A percentile compares a stretch with the other conserved stretches of the same genome.
These are phyloP conservation scores for Sarocladiaceae sp. DNA, from an alignment of 2,329 filamentous ascomycete species.

Conservation along the genomic window DNA sequence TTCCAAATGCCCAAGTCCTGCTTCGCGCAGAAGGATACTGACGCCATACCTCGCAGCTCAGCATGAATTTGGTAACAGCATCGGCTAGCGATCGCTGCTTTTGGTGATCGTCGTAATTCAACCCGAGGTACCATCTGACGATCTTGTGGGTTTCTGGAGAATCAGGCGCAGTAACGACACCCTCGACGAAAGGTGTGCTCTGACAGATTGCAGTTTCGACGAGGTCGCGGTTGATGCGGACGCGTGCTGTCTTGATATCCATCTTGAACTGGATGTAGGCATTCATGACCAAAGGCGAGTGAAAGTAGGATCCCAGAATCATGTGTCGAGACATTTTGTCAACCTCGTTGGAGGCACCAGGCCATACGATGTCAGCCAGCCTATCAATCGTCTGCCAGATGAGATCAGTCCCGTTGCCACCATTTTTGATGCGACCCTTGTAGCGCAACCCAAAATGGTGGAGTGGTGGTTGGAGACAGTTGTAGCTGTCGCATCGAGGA, in stretches of 20 bases:
- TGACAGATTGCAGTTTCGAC: constrained; percentile 2
- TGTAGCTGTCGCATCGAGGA: background rate
- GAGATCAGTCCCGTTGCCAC: background rate
- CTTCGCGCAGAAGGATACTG: constrained; percentile 5
- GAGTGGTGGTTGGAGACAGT: background rate
- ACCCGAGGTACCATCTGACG: constrained; percentile 1
- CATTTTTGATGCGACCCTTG: background rate
- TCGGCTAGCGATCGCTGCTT: constrained; percentile 4
- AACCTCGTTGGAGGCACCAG: background rate
- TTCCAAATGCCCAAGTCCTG: constrained; percentile 10
- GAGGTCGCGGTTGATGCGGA: background rate
- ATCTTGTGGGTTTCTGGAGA: background rate
- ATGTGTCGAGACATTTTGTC: constrained; percentile 3
- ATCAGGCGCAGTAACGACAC: background rate
- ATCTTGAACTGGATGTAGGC: constrained; percentile 1
- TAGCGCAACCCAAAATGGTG: background rate
- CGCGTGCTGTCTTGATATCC: background rate
- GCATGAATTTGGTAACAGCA: constrained; percentile 9
- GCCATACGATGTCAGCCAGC: background rate
- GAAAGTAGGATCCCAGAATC: constrained; percentile 6
- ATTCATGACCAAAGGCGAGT: constrained; percentile 9
- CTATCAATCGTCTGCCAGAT: background rate
- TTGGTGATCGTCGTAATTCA: background rate
- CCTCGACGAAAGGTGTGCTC: constrained; percentile 3
- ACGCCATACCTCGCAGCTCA: constrained; percentile 11